phyloP scores from a whole-genome alignment of 768 basidiomycete species.

The Tephrocybe sp. region DNA sequence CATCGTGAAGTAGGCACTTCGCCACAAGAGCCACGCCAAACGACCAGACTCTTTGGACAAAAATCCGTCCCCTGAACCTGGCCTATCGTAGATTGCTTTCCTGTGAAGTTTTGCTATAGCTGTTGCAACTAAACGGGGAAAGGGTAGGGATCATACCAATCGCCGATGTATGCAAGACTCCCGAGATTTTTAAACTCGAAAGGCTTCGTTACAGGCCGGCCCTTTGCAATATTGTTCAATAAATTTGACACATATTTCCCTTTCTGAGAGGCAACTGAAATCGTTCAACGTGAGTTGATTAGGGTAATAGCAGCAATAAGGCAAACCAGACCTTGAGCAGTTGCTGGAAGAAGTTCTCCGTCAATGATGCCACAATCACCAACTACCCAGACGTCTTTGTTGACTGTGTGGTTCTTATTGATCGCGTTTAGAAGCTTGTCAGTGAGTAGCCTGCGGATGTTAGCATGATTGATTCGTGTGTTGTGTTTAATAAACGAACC shows the following conservation, averaged over 20 bases:
- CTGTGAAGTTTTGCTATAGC: conserved; percentile 28
- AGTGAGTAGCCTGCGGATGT: conserved; percentile 33
- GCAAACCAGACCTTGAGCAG: conserved; percentile 65
- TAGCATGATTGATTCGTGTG: neutral
- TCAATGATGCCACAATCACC: conserved; percentile 73
- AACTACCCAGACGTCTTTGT: conserved; percentile 76
- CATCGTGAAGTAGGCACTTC: conserved; percentile 79
- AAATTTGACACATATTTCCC: conserved; percentile 64
- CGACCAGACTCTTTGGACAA: conserved; percentile 63
- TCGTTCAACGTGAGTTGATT: neutral
- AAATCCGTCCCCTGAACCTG: conserved; percentile 45
- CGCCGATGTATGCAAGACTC: conserved; percentile 77
- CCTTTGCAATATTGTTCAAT: conserved; percentile 61
- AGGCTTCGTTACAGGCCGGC: conserved; percentile 40
- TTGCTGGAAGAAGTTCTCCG: conserved; percentile 66
- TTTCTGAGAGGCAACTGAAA: conserved; percentile 72
- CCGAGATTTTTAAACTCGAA: conserved; percentile 76
- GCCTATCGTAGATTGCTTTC: conserved; percentile 77
- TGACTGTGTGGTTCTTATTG: conserved; percentile 45
- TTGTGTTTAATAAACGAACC: conserved; percentile 30
- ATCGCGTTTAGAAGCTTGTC: conserved; percentile 63
- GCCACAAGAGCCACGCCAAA: conserved; percentile 77
- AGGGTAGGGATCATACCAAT: conserved; percentile 44
- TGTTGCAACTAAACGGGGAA: neutral
- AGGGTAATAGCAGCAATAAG: no score